Evolutionary conservation across 139 green algal species (phyloP).

Genomic region (Micractinium sp.): DNA sequence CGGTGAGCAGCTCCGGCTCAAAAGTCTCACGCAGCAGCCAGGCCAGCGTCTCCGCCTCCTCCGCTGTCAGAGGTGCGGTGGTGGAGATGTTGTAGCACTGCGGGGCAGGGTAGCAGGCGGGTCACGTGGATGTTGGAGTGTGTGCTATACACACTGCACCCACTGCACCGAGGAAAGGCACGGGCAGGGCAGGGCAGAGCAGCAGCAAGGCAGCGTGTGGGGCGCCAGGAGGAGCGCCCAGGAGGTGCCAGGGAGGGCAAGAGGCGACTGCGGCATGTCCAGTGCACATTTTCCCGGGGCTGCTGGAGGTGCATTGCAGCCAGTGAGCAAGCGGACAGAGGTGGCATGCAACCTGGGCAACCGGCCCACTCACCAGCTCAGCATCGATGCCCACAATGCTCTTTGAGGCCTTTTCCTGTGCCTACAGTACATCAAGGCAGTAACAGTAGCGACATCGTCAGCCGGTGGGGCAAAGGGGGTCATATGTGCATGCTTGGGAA

Average conservation of each 20-base stretch:
- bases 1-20: conserved; percentile 90
- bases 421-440: conserved; percentile 54
- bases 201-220: not conserved
- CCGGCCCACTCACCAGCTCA: conserved; percentile 60
- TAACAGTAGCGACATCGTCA: too few species aligned
- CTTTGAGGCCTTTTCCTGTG: conserved; percentile 71
- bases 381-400: conserved; percentile 76
- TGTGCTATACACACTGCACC: too few species aligned
- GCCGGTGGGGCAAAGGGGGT: too few species aligned
- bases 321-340: not conserved
- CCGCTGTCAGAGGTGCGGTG: conserved; percentile 60
- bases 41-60: conserved; percentile 78
- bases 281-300: too few species aligned
- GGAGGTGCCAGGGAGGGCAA: too few species aligned
- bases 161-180: too few species aligned
- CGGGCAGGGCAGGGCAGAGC: not conserved
- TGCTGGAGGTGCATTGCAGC: too few species aligned
- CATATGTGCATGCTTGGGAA: not conserved
- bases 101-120: conserved; percentile 12
- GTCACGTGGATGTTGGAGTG: too few species aligned
- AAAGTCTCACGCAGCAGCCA: conserved; percentile 98
- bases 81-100: conserved; percentile 95
- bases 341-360: not conserved
- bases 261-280: too few species aligned
- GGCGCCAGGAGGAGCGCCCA: too few species aligned